Conservation (phyloP, 2,329 filamentous ascomycete species). For the Nemania sp. region DNA sequence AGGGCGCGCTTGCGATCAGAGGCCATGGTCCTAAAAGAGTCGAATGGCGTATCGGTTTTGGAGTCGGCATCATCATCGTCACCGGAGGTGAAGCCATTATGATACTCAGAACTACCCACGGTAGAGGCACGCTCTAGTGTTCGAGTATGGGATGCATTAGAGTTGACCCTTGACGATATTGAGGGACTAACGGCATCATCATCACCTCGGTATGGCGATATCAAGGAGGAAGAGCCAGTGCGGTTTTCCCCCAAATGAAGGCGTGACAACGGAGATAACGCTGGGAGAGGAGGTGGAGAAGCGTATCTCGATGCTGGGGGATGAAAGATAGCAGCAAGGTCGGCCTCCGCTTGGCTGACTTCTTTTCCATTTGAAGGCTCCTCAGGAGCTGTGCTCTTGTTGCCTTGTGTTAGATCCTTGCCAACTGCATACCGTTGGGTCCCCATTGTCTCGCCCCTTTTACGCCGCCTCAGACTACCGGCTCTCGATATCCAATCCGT, state of each 20-base stretch:
- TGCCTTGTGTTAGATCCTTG: constrained; percentile 29
- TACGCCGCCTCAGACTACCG: constrained; percentile 61
- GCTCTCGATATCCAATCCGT: constrained; percentile 60
- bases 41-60: constrained; percentile 73
- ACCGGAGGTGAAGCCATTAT: constrained; percentile 67
- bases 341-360: constrained; percentile 39
- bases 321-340: constrained; percentile 40
- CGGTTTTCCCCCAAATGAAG: constrained; percentile 59
- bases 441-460: constrained; percentile 51
- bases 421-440: constrained; percentile 52
- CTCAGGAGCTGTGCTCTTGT: constrained; percentile 36
- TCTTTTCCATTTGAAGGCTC: constrained; percentile 36
- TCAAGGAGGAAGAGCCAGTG: constrained; percentile 50
- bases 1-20: constrained; percentile 69
- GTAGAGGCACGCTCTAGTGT: constrained; percentile 65
- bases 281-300: constrained; percentile 60
- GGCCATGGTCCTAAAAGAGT: constrained; percentile 73
- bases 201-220: constrained; percentile 40
- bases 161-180: constrained; percentile 34
- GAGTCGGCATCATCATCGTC: constrained; percentile 71
- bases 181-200: constrained; percentile 27
- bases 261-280: constrained; percentile 57
- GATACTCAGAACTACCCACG: constrained; percentile 71
- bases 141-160: constrained; percentile 38
- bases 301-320: constrained; percentile 48